Base-by-base conservation (phyloP, 1,139 yeast species). In the Protomyces macrosporus region DNA sequence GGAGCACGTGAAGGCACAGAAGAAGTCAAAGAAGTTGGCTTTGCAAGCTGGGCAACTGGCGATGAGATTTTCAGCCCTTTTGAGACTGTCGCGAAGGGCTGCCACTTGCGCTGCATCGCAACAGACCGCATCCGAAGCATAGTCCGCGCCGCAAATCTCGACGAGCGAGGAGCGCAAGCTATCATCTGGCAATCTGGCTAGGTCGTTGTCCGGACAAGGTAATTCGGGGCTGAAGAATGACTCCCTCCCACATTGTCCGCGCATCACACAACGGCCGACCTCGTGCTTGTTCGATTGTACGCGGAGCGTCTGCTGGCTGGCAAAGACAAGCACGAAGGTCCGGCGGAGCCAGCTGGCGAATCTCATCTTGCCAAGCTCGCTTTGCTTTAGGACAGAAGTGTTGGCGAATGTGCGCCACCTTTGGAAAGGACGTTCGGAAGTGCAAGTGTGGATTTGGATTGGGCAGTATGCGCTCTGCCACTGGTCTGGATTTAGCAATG, bases 1-100 rank as follows among this genome's bases (percentile, higher is more conserved):
- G 1, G 97, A 88, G 74, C 98, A 93, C 0, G 97, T 88, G 74
- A 93, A 90, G 60, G 86, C 84, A 76, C 98, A 93, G 72, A 90
- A 89, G 70, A 91, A 79, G 70, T 87, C 88, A 71, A 84, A 84
- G 74, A 93, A 91, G 77, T 93, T 93, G 75, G 84, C 84, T 66
- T 83, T 80, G 74, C 98, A 93, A 0, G 98, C 98, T 1, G 98
- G 98, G 73, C 98, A 93, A 4, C 97, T 88, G 33, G 95, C 83
- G 51, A 93, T 87, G 50, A 93, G 75, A 0, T 90, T 84, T 66
- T 87, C 95, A 0, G 88, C 96, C 67, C 84, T 84, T 69, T 85
- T 83, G 65, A 93, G 76, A 72, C 86, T 88, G 50, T 74, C 75
- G 67, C 76, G 77, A 55, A 86, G 72, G 45, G 76, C 75, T 1